Evolutionary conservation across 2,329 filamentous ascomycete genomes (phyloP), one percentile per base, ranked within the genome.

Genomic region (Fusarium verticillioides): DNA sequence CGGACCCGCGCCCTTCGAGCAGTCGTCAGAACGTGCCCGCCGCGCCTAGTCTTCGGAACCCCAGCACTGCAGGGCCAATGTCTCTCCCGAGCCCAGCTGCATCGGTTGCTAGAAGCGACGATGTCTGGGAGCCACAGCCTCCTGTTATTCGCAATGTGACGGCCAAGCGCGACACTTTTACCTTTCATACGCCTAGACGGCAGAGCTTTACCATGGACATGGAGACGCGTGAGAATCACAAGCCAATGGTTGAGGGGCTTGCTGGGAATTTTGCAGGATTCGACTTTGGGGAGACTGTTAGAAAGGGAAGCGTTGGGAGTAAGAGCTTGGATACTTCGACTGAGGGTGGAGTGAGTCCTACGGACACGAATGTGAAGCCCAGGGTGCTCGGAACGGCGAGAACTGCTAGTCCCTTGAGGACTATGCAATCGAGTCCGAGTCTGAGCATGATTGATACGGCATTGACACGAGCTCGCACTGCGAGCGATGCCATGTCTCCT

Each of bases 81-180:
- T 78, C 82, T 12, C 78, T 86, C 1, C 85, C 85, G 2, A 87
- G 85, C 7, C 85, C 85, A 3, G 81, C 83, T 9, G 76, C 80
- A 5, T 86, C 85, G 3, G 79, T 79, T 9, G 79, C 78, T n/a
- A 81, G 80, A 4, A 83, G 83, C 63, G 84, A 86, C 47, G 83
- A 85, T n/a, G 73, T 74, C 2, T 75, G 76, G 64, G 81, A 78
- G 64, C 77, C 34, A 71, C 86, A 78, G 64, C 77, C 37, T 72
- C 86, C 86, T 3, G 79, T 87, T 9, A 85, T 89, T 43, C 84
- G 83, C 39, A 85, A 84, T 47, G 84, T 87, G 1, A 73, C 77
- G n/a, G 86, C 87, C 7, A 86, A 85, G 76, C 85, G 87, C 37
- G 86, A 89, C 47, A 88, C 86, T 3, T 74, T 87, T 19, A 85